Percentiles rank a stretch among this genome's conserved stretches.
phyloP scores from a whole-genome alignment of 140 eudicot genomes.

The Bidens hawaiensis region DNA sequence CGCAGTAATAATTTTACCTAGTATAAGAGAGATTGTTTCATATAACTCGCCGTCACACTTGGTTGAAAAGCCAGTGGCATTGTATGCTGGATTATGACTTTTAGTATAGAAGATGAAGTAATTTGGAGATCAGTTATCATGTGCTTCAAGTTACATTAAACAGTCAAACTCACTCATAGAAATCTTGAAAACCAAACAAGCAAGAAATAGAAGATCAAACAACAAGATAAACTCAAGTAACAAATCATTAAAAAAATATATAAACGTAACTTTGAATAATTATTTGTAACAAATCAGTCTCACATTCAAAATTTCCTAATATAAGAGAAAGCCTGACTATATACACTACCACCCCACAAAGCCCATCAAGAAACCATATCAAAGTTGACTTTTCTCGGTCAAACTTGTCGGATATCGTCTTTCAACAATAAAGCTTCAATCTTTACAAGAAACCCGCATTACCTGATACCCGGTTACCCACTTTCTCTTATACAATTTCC shows the following conservation, averaged over 20 bases:
- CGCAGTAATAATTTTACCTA: no score
- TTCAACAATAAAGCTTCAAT: slow-evolving; percentile 37
- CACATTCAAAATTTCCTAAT: slow-evolving; percentile 54
- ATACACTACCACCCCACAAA: slow-evolving; percentile 43
- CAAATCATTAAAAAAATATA: slow-evolving; percentile 14
- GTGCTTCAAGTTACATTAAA: background rate
- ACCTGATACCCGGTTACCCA: slow-evolving; percentile 34
- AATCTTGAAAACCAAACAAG: slow-evolving; percentile 7
- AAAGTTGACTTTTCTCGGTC: slow-evolving; percentile 33
- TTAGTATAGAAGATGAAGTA: no score
- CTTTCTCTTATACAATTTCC: slow-evolving; percentile 88
- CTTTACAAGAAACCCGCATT: slow-evolving; percentile 22
- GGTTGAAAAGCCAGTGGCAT: no score
- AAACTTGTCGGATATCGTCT: slow-evolving; percentile 32
- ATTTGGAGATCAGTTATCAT: slow-evolving; percentile 1
- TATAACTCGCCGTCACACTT: no score
- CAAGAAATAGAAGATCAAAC: background rate
- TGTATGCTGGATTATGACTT: no score
- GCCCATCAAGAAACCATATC: slow-evolving; percentile 46
- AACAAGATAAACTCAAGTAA: slow-evolving; percentile 1
- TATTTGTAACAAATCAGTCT: slow-evolving; percentile 43
- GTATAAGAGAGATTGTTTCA: no score
- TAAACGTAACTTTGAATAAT: slow-evolving; percentile 23
- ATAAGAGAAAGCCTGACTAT: slow-evolving; percentile 34
- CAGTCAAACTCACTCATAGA: background rate